Base-by-base conservation (phyloP, 2,329 filamentous ascomycete genomes). In the Ceratocystis cacaofunesta region DNA sequence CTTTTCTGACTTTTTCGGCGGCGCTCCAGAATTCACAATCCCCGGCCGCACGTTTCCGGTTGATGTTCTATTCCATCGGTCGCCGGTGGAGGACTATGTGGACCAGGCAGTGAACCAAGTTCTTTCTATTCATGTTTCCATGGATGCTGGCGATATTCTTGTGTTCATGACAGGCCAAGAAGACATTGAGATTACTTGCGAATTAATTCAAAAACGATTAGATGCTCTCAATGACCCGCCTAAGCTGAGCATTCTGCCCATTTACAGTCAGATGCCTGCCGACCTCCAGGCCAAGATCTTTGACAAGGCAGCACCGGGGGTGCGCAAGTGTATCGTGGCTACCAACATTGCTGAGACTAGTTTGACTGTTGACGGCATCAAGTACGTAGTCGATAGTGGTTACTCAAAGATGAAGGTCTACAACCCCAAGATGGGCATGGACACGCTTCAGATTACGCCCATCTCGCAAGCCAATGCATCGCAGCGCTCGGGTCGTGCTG, bases 161-260 rank as follows among this genome's bases (percentile, higher is more conserved):
- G 92, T 99, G 7, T 99, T 99, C 75, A 99, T 99, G 94, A 99
- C 95, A 0, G 94, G 94, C 10, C 94, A 97, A 74, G 95, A 99
- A 76, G 94, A 99, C 72, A 99, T 99, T 68, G 94, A 99, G 74
- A 88, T 88, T 52, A 99, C 95, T 0, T 99, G 94, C 73, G 94
- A 99, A 72, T 79, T 97, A 22, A 82, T 97, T 2, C 89, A 90
- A 65, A 92, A 96, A 73, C 82, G 94, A 55, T 79, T 99, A 17
- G 87, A 90, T 69, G 83, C 92, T 36, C 82, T 99, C 41, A 97
- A 96, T 69, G 92, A 99, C 71, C 92, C 94, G 0, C 92, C 94
- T 1, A 92, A 96, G 73, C 83, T 99, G 67, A 92, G 89, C 73
- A 95, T 99, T 65, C 77, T 99, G 32, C 95, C 95, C 0, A 97